Conservation (phyloP, 2,329 filamentous ascomycete species). For the Pyrenochaeta sp. region DNA sequence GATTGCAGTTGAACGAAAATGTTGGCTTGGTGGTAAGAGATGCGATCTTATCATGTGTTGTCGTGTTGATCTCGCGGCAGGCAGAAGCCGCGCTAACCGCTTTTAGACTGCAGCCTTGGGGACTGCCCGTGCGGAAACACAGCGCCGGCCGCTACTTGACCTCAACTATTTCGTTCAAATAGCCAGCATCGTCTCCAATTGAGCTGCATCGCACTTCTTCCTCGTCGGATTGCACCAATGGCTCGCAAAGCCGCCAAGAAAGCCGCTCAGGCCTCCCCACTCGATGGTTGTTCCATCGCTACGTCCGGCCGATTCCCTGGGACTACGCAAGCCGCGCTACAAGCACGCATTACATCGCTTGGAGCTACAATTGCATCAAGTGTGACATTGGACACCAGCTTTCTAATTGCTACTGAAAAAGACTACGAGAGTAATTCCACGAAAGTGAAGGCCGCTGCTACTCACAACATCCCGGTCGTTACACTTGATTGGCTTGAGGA, state of each 20-base stretch:
- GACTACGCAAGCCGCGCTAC: constrained; percentile 61
- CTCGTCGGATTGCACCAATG: constrained; percentile 19
- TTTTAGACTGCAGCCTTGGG: constrained; percentile 22
- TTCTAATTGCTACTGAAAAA: constrained; percentile 64
- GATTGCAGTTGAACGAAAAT: background rate
- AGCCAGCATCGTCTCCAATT: constrained; percentile 6
- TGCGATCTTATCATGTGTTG: constrained; percentile 19
- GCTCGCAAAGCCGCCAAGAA: constrained; percentile 33
- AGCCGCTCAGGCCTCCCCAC: constrained; percentile 40
- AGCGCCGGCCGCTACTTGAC: constrained; percentile 10
- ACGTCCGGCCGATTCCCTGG: constrained; percentile 69
- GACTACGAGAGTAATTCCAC: constrained; percentile 61
- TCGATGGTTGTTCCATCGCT: constrained; percentile 62
- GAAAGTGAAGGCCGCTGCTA: constrained; percentile 62
- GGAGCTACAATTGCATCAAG: constrained; percentile 60
- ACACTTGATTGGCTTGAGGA: constrained; percentile 69
- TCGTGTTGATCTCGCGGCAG: constrained; percentile 23
- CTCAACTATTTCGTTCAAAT: constrained; percentile 15
- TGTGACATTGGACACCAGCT: constrained; percentile 61
- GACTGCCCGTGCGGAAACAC: constrained; percentile 3
- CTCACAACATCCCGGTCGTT: constrained; percentile 64
- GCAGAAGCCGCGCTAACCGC: constrained; percentile 20
- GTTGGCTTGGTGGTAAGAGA: background rate
- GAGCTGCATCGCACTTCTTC: constrained; percentile 3
- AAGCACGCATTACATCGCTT: constrained; percentile 57